phyloP scores from a whole-genome alignment of 768 basidiomycete genomes.

The Hypholoma fasciculare region DNA sequence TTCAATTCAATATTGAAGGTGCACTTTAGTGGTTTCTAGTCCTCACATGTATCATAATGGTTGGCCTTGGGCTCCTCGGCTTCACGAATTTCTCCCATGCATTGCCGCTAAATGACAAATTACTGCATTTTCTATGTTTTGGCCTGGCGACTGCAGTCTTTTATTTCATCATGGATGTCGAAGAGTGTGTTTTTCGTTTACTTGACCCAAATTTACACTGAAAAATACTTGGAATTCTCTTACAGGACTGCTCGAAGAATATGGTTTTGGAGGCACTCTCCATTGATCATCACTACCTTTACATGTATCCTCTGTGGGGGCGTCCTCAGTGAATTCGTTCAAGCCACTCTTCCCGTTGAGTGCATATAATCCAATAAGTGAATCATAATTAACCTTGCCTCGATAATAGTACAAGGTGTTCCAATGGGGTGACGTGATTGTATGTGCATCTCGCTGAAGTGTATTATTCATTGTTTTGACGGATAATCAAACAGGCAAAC shows the following conservation, averaged over 20 bases:
- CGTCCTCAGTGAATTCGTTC: conserved; percentile 79
- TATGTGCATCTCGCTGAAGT: conserved; percentile 28
- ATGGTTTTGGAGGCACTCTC: conserved; percentile 84
- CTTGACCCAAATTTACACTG: not conserved
- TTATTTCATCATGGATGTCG: conserved; percentile 86
- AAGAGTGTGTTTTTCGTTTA: conserved; percentile 59
- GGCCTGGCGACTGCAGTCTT: conserved; percentile 74
- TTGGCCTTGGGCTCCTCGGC: conserved; percentile 71
- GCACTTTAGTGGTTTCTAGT: conserved; percentile 73
- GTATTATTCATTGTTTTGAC: not conserved
- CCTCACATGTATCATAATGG: conserved; percentile 68
- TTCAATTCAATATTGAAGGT: not conserved
- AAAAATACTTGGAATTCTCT: not conserved
- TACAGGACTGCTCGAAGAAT: conserved; percentile 72
- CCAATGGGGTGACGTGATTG: conserved; percentile 70
- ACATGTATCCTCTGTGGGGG: conserved; percentile 82
- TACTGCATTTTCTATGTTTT: conserved; percentile 80
- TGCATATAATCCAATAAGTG: conserved; percentile 1
- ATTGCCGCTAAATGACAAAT: conserved; percentile 75
- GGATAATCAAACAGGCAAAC: conserved; percentile 60
- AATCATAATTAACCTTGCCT: not conserved
- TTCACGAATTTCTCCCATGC: conserved; percentile 69
- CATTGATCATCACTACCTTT: conserved; percentile 65
- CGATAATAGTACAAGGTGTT: conserved; percentile 63
- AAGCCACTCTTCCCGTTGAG: conserved; percentile 73